Base-by-base conservation (phyloP, 106 monocot genomes). In the Dioscorea dumetorum region DNA sequence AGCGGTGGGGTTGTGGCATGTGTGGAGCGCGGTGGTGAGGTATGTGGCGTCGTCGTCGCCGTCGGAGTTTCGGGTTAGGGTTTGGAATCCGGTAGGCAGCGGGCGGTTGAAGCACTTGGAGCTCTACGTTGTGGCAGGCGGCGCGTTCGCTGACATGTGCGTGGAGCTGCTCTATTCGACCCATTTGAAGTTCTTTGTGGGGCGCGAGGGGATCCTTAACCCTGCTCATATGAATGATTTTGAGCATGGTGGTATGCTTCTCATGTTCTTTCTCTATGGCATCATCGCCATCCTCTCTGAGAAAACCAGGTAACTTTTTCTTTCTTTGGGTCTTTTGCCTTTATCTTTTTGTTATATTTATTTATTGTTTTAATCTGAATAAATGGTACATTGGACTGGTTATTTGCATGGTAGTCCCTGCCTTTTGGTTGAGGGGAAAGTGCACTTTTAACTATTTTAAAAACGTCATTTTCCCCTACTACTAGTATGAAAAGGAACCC, bases 201-300 rank as follows among this genome's bases (percentile, higher is more conserved):
- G 77, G 58, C 64, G 73, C 24, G 83, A 78, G 0, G 50, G 64
- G 57, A 71, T 89, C 22, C 78, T 95, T 48, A 97, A 97, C 58
- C 92, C 97, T 23, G 68, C 76, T 21, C 97, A 97, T 62, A 80
- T 97, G 84, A 97, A 97, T 67, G 97, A 97, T 60, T 92, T 97
- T 70, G 97, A 97, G 82, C 97, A 97, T 67, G 91, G 81, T 2
- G 97, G 97, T 3, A 97, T 97, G 97, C 87, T 97, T 11, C 78
- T 97, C 69, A 97, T 97, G 92, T 97, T 97, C 87, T 92, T 97
- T 76, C 75, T 97, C 64, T 97, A 82, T 52, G 97, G 97, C 32
- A 35, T 61, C 32, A 72, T 77, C 22, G 92, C 87, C 9, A 80
- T 97, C 23, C 65, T 92, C 58, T 92, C 91, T 12, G 76, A 92